Evolutionary conservation across 2,329 filamentous ascomycete species (phyloP).

Genomic region (Penicillium sp.): DNA sequence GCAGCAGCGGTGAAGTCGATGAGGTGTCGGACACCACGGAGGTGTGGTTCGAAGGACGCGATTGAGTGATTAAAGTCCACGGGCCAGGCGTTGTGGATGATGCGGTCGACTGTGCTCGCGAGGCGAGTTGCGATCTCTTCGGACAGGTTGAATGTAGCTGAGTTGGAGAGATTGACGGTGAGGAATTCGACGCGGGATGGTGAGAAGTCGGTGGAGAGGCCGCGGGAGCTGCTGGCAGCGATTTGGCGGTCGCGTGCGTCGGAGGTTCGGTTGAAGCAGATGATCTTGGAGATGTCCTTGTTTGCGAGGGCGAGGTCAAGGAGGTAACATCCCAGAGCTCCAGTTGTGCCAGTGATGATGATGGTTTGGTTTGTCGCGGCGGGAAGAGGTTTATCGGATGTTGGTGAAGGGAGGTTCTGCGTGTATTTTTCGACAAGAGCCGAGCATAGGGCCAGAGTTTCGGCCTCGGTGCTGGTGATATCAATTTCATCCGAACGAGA

Average conservation of each 20-base stretch:
- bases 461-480: constrained; percentile 3
- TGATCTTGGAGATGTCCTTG: constrained; percentile 1
- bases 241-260: constrained; percentile 10
- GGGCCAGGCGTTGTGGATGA: constrained; percentile 68
- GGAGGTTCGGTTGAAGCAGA: constrained; percentile 15
- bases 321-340: constrained; percentile 12
- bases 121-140: neutral
- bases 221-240: neutral
- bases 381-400: constrained; percentile 6
- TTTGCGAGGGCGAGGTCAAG: constrained; percentile 5
- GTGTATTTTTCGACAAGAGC: constrained; percentile 16
- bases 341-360: constrained; percentile 19
- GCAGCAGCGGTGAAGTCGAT: constrained; percentile 34
- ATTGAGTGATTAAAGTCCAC: constrained; percentile 67
- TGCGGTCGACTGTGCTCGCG: constrained; percentile 20
- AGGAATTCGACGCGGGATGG: constrained; percentile 10
- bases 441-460: constrained; percentile 11
- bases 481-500: constrained; percentile 6
- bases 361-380: constrained; percentile 8
- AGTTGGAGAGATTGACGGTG: constrained; percentile 7
- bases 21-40: constrained; percentile 34
- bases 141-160: neutral
- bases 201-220: constrained; percentile 10
- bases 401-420: constrained; percentile 3
- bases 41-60: constrained; percentile 53